Evolutionary conservation across 169 alveolate genomes (phyloP), one percentile per base, ranked within the genome.

Genomic region (Plasmodium sp.): DNA sequence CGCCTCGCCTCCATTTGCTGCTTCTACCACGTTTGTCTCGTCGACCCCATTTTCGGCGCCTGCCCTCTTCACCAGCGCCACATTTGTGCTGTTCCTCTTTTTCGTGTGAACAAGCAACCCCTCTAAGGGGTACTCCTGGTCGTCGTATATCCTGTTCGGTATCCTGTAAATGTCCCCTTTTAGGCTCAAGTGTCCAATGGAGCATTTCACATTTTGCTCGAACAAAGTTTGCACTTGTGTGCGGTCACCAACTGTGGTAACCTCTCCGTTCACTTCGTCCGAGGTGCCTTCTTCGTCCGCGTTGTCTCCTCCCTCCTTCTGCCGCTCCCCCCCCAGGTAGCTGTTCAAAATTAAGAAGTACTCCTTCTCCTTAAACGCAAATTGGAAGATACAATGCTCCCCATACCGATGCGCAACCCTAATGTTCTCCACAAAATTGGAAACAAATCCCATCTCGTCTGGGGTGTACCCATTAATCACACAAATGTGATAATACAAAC

Each of bases 61-160:
- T 58, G 22, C 84, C 54, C 93, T 84, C 62, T 93, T 92, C 79
- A 36, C 90, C 12, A 93, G 22, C 12, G 77, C 77, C 14, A 51
- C 72, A 83, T 93, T 85, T 9, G 92, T 83, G 80, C 94, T 86
- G 73, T 92, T 93, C 71, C 56, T 81, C 79, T 93, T 71, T 74
- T 54, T 27, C n/a, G 93, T 83, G 73, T 84, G 93, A 22, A 93
- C 36, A 74, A 83, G 71, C 18, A 86, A 39, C 48, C 95, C 83
- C 77, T 80, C 95, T 92, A 84, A 54, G 79, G 97, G 86, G 84
- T 92, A 85, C 39, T 90, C 36, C 72, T 58, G 91, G 36, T 86
- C 73, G 9, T 92, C 84, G 93, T 92, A 92, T 54, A 94, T 80
- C 51, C 74, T 51, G 67, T 88, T 90, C 73, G 67, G 83, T 93